These are phyloP conservation scores for Neurospora sp. DNA, from an alignment of 495 filamentous ascomycete genomes.

Conservation along the genomic window DNA sequence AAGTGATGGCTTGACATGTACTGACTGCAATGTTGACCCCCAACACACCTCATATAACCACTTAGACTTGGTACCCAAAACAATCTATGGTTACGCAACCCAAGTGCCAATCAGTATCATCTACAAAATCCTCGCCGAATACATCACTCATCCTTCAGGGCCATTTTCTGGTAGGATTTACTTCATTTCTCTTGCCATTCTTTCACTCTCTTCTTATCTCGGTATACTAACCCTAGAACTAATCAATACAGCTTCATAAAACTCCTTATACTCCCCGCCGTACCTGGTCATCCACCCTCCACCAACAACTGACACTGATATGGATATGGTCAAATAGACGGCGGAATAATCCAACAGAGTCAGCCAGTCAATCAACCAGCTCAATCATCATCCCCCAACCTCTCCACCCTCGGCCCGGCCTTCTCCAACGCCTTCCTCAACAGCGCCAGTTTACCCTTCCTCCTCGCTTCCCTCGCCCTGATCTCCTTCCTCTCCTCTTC, in stretches of 20 bases:
- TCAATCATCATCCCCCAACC: slow-evolving; percentile 14
- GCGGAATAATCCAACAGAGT: not conserved
- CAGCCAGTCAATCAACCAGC: not conserved
- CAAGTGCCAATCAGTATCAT: not conserved
- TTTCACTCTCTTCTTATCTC: not conserved
- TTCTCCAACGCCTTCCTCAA: slow-evolving; percentile 28
- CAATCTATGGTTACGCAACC: not conserved
- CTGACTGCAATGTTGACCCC: not conserved
- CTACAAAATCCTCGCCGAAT: not conserved
- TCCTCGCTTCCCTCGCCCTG: slow-evolving; percentile 21
- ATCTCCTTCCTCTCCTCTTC: slow-evolving; percentile 38
- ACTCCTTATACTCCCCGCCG: not conserved
- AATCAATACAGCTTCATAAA: not conserved
- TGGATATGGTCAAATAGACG: not conserved
- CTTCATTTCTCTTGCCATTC: not conserved
- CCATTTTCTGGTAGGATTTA: not conserved
- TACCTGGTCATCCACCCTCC: not conserved
- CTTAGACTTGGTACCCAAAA: not conserved
- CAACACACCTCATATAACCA: not conserved
- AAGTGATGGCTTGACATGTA: not conserved
- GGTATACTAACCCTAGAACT: not conserved
- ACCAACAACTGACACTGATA: not conserved
- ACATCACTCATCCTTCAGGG: not conserved
- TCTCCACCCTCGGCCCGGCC: slow-evolving; percentile 27
- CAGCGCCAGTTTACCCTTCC: slow-evolving; percentile 17